Evolutionary conservation across 805 yeast genomes (phyloP), one percentile per base, ranked within the genome.

Genomic region (Blastobotrys chiropterorum): DNA sequence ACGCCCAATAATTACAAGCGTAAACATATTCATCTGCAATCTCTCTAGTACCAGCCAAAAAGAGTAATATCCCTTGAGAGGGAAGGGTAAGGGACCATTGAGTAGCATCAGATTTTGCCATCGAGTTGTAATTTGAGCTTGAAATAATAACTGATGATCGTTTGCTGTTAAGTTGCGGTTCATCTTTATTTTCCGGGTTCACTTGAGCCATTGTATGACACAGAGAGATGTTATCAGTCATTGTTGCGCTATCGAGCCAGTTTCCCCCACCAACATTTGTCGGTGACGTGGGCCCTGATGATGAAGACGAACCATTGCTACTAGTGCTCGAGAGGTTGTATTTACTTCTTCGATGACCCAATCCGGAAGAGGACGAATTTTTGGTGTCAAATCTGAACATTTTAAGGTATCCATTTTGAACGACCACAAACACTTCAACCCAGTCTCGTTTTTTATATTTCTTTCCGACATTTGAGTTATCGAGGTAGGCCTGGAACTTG

Each of bases 1-100:
- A 86, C 2, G 95, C 87, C 96, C 97, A 90, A 64, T 86, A 89
- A 66, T 89, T 90, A 67, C 94, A 82, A 2, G 92, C 79, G 57
- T 83, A 79, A 21, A 85, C 80, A 64, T 79, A 87, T 61, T 81
- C 85, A 44, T 72, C 69, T 0, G 96, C 92, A 53, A 79, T 78
- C 56, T 82, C 85, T 34, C 70, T 64, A 6, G 87, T 80, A 3
- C 84, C 83, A 0, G 89, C 82, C 65, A 78, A 80, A 62, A 86
- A 84, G 34, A 80, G 66, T 19, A 84, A 68, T 53, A 68, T 62
- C 2, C 69, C 65, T 3, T 57, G 60, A 38, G 55, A 68, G 2
- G 86, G 85, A 61, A 83, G 73, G 3, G 76, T 73, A 53, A 83
- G 67, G 14, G 79, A 71, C 82, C 85, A 82, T 51, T 68, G 67